phyloP scores from a whole-genome alignment of 768 basidiomycete genomes.

The Steccherinum ochraceum region DNA sequence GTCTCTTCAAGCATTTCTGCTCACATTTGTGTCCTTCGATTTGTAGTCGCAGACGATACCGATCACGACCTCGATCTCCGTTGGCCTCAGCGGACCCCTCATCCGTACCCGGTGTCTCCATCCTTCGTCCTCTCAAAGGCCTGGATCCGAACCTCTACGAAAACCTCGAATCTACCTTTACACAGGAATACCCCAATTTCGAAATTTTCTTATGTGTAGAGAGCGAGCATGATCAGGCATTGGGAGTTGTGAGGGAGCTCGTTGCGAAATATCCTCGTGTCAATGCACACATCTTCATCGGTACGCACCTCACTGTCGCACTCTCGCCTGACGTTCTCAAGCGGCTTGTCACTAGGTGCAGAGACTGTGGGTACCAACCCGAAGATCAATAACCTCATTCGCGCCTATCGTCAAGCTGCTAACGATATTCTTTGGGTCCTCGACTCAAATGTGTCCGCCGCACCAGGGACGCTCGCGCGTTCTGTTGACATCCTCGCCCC shows the following conservation, averaged over 20 bases:
- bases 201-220: slow-evolving; percentile 91
- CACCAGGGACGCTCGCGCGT: slow-evolving; percentile 73
- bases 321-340: neutral
- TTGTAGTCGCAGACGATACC: slow-evolving; percentile 74
- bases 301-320: slow-evolving; percentile 35
- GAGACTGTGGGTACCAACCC: slow-evolving; percentile 88
- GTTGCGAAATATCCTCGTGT: slow-evolving; percentile 74
- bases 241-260: slow-evolving; percentile 75
- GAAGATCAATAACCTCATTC: slow-evolving; percentile 94
- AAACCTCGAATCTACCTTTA: slow-evolving; percentile 90
- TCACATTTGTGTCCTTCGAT: slow-evolving; percentile 4
- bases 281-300: slow-evolving; percentile 66
- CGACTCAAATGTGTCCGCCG: slow-evolving; percentile 88
- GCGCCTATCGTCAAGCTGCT: slow-evolving; percentile 71
- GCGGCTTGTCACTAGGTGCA: slow-evolving; percentile 47
- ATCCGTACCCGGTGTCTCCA: slow-evolving; percentile 80
- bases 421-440: slow-evolving; percentile 95
- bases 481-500: slow-evolving; percentile 71
- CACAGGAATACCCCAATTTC: slow-evolving; percentile 85
- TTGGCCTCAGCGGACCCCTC: slow-evolving; percentile 39
- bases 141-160: slow-evolving; percentile 94
- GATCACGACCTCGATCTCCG: slow-evolving; percentile 57
- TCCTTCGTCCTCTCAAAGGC: slow-evolving; percentile 91
- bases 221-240: slow-evolving; percentile 82
- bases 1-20: neutral